Evolutionary conservation across 2,329 filamentous ascomycete genomes (phyloP).

Genomic region (Penicillium sp.): DNA sequence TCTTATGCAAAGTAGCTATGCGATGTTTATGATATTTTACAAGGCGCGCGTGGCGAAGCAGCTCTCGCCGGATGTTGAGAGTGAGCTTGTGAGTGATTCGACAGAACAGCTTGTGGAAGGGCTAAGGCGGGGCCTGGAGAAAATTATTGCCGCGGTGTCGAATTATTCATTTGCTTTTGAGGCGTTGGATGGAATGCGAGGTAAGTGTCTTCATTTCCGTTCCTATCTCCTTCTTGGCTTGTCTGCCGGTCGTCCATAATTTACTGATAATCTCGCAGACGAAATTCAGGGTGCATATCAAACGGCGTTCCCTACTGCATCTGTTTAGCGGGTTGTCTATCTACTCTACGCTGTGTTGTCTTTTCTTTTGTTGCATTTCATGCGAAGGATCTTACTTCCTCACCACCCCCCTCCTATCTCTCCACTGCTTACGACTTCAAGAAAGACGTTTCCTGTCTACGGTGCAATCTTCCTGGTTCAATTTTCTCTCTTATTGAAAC

Average conservation of each 20-base stretch:
- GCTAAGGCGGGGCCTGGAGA: constrained; percentile 43
- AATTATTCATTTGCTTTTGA: constrained; percentile 50
- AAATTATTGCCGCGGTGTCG: constrained; percentile 41
- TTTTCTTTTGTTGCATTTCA: constrained; percentile 15
- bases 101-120: constrained; percentile 41
- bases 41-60: constrained; percentile 46
- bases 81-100: constrained; percentile 28
- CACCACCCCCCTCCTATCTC: background rate
- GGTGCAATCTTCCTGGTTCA: background rate
- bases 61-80: constrained; percentile 30
- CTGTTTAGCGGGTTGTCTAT: constrained; percentile 25
- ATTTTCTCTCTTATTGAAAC: background rate
- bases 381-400: constrained; percentile 10
- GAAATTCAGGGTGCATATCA: constrained; percentile 50
- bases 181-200: constrained; percentile 50
- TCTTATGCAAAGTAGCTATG: constrained; percentile 53
- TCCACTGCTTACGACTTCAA: background rate
- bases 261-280: constrained; percentile 33
- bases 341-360: background rate
- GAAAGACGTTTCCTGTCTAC: background rate
- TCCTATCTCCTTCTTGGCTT: background rate
- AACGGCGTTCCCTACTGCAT: constrained; percentile 40
- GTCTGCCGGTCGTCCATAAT: background rate
- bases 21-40: constrained; percentile 52
- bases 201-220: constrained; percentile 28